Evolutionary conservation across 139 green algal species (phyloP), one percentile per base, ranked within the genome.

Genomic region (Coelastrella sp.): DNA sequence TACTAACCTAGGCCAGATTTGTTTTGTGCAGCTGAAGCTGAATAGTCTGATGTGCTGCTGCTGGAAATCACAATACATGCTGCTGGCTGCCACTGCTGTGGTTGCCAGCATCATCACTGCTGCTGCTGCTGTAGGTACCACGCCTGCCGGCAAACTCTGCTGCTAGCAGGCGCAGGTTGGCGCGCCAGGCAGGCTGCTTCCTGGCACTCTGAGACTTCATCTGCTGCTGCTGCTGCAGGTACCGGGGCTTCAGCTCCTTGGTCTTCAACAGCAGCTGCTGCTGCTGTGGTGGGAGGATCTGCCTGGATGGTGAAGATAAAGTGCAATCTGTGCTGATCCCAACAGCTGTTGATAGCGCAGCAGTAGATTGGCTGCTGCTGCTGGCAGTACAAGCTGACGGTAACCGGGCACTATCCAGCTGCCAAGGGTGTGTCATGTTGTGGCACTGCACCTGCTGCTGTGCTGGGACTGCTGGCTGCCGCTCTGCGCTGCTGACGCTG

Each of bases 141-240:
- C 27, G 58, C 0, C 8, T 25, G 8, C 59, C 82, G 56, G 82
- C 82, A 35, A 78, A 27, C 63, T 87, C 22, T 68, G 60, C 27
- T 15, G 63, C 84, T 68, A 78, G 49, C 49, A 66, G 10, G 6
- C 84, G 49, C 35, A 66, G 68, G 19, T 87, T 76, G 66, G 22
- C 57, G 11, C 84, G 66, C 49, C 63, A 75, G 7, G 68, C 68
- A 8, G 35, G 84, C 68, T 88, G 82, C 82, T 49, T 74, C 20
- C 35, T 61, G 20, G 79, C 20, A 56, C 70, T 85, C 6, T 72
- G 20, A 85, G 70, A 11, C 20, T 70, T 59, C 14, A 17, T 11
- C 24, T 58, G 14, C 82, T 87, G 82, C 82, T 87, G 61, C 82
- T 87, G 82, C 17, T 63, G 82, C 63, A 10, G 10, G 61, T 66